These are phyloP conservation scores for Leishmania tarentolae DNA, from an alignment of 208 protist genomes.

Conservation along the genomic window DNA sequence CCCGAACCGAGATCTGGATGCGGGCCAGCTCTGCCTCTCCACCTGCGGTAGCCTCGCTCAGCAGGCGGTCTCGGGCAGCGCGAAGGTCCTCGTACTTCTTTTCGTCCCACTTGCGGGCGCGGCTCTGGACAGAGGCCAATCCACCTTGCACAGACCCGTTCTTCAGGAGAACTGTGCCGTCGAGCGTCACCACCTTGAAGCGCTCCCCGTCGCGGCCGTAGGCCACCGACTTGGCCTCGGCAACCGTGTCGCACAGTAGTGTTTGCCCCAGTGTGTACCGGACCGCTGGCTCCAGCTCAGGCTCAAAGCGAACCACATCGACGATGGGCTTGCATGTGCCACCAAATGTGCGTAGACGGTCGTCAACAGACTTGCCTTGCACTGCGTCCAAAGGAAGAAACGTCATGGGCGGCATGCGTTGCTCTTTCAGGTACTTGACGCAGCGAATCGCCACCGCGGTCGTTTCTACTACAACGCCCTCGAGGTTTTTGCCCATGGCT, in stretches of 20 bases:
- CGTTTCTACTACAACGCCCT: constrained; percentile 97
- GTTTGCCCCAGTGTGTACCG: constrained; percentile 96
- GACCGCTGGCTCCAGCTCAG: constrained; percentile 87
- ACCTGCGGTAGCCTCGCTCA: constrained; percentile 58
- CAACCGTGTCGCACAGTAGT: constrained; percentile 95
- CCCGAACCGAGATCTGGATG: constrained; percentile 66
- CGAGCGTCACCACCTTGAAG: constrained; percentile 95
- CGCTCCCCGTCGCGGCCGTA: constrained; percentile 74
- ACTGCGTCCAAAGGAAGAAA: constrained; percentile 97
- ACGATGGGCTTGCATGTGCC: constrained; percentile 92
- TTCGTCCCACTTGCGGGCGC: constrained; percentile 93
- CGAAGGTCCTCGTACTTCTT: constrained; percentile 89
- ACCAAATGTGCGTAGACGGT: constrained; percentile 91
- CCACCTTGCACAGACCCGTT: constrained; percentile 97
- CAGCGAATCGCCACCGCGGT: constrained; percentile 92
- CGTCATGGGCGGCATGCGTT: constrained; percentile 91
- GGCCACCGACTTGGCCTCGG: constrained; percentile 89
- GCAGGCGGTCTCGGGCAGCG: constrained; percentile 62
- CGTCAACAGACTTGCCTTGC: constrained; percentile 84
- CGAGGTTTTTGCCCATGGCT: constrained; percentile 95
- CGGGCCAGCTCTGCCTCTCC: constrained; percentile 78
- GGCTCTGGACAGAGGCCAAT: constrained; percentile 71
- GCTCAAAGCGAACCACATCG: constrained; percentile 94
- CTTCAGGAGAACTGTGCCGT: constrained; percentile 95
- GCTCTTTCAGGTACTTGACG: constrained; percentile 96